phyloP scores from a whole-genome alignment of 768 basidiomycete genomes.

The Erythrobasidium yunnanense region DNA sequence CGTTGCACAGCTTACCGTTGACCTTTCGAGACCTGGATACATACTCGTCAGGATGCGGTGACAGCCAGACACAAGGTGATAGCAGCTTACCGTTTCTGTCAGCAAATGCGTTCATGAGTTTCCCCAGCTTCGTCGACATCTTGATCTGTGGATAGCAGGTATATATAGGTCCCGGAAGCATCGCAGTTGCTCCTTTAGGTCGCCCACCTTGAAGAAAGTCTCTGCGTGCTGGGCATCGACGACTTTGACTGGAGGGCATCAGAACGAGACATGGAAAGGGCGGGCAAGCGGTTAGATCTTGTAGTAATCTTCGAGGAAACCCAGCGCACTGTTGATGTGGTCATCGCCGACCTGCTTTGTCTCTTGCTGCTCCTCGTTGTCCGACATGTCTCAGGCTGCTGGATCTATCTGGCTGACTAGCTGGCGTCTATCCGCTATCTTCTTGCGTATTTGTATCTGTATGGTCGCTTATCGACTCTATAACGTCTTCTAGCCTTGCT shows the following conservation, averaged over 20 bases:
- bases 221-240: slow-evolving; percentile 25
- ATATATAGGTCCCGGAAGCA: neutral
- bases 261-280: neutral
- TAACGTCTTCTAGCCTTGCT: too few relatives aligned
- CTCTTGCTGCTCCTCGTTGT: slow-evolving; percentile 24
- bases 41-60: neutral
- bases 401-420: neutral
- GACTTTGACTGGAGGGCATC: slow-evolving; percentile 27
- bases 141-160: slow-evolving; percentile 17
- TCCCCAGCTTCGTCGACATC: slow-evolving; percentile 32
- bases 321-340: slow-evolving; percentile 27
- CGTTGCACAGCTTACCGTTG: slow-evolving; percentile 16
- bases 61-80: neutral
- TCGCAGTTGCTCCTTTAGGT: neutral
- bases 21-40: slow-evolving; percentile 26
- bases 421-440: too few relatives aligned
- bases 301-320: too few relatives aligned
- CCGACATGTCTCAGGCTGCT: neutral
- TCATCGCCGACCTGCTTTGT: slow-evolving; percentile 11
- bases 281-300: too few relatives aligned
- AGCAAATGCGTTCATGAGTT: slow-evolving; percentile 31
- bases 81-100: slow-evolving; percentile 23
- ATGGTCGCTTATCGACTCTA: too few relatives aligned
- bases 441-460: too few relatives aligned
- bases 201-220: slow-evolving; percentile 30